Evolutionary conservation across 192 early-diverging fungal genomes (phyloP).

Genomic region (Kickxella alabastrina): DNA sequence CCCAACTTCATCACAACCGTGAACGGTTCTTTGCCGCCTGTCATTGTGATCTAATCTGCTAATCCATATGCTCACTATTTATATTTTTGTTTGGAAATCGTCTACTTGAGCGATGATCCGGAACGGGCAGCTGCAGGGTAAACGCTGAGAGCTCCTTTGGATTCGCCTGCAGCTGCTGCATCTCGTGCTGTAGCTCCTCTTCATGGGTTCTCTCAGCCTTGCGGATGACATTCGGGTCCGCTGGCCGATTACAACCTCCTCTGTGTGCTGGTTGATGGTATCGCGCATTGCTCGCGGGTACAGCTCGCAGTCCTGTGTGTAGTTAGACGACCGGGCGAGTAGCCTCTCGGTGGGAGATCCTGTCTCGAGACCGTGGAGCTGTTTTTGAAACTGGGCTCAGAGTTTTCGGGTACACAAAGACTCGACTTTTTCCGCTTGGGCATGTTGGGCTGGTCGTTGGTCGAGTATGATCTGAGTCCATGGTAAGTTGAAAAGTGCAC

Average conservation of each 20-base stretch:
- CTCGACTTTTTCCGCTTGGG: conserved; percentile 3
- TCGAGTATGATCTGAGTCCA: background rate
- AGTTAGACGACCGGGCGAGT: conserved; percentile 19
- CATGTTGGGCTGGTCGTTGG: conserved; percentile 9
- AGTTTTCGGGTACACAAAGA: background rate
- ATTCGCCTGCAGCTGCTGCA: background rate
- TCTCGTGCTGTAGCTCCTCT: conserved; percentile 4
- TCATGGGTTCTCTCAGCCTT: conserved; percentile 19
- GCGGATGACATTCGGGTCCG: conserved; percentile 24
- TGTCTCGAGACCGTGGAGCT: background rate
- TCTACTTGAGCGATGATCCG: conserved; percentile 1
- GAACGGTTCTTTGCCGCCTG: too few relatives aligned
- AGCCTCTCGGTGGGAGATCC: conserved; percentile 19
- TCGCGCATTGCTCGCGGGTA: conserved; percentile 46
- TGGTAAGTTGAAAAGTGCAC: too few relatives aligned
- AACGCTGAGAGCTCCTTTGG: conserved; percentile 22
- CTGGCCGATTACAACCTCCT: conserved; percentile 18
- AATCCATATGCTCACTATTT: too few relatives aligned
- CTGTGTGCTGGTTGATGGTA: conserved; percentile 25
- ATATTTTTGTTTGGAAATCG: too few relatives aligned
- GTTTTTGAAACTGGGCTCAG: background rate
- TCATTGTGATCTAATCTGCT: too few relatives aligned
- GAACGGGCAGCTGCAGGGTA: conserved; percentile 28
- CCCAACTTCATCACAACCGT: too few relatives aligned
- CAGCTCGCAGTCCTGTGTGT: conserved; percentile 32